Conservation (phyloP, 345 rosid genomes). For the Lumnitzera littorea region DNA sequence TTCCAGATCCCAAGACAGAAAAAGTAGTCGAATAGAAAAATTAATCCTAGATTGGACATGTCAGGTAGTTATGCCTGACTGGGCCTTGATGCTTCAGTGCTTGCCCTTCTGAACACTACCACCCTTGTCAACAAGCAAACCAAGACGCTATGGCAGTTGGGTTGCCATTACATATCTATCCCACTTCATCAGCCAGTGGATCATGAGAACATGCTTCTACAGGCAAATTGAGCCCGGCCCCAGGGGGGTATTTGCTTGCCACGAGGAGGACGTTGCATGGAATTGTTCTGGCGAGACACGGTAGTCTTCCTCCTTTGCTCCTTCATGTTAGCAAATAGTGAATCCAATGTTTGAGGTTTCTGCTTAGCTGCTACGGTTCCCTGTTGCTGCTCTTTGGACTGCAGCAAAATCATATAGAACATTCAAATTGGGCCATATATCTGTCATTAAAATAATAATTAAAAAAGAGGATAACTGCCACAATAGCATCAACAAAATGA, state of each 20-base stretch:
- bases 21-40: too few relatives aligned
- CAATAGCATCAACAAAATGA: too few relatives aligned
- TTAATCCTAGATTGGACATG: too few relatives aligned
- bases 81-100: too few relatives aligned
- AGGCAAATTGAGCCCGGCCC: slow-evolving; percentile 47
- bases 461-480: too few relatives aligned
- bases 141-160: too few relatives aligned
- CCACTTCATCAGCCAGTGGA: neutral
- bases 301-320: slow-evolving; percentile 54
- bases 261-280: slow-evolving; percentile 8
- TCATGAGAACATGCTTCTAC: slow-evolving; percentile 13
- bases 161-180: neutral
- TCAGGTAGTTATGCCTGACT: too few relatives aligned
- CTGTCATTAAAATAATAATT: too few relatives aligned
- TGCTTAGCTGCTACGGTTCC: slow-evolving; percentile 32
- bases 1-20: too few relatives aligned
- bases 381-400: slow-evolving; percentile 18
- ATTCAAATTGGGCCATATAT: neutral
- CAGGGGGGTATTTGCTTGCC: slow-evolving; percentile 39
- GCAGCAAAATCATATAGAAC: slow-evolving; percentile 9
- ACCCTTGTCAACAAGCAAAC: too few relatives aligned
- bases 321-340: slow-evolving; percentile 75
- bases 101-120: too few relatives aligned
- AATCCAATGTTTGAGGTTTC: slow-evolving; percentile 71
- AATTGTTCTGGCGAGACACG: slow-evolving; percentile 22